Conservation (phyloP, 495 filamentous ascomycete genomes). For the Podospora pseudopauciseta region DNA sequence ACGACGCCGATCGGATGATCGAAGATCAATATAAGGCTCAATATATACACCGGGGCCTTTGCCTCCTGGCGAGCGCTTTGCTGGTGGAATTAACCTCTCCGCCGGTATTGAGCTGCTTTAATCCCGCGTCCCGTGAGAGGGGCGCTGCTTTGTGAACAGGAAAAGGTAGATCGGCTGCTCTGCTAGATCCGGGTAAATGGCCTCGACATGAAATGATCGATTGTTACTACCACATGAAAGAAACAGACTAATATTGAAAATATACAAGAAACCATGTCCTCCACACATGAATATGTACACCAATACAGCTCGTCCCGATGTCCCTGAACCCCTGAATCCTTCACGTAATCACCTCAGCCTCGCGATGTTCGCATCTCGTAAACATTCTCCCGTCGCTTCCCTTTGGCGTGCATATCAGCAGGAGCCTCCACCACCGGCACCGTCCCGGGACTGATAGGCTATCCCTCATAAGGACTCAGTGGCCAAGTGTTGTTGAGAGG, state of each 20-base stretch:
- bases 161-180: neutral
- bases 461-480: neutral
- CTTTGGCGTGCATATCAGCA: neutral
- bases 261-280: neutral
- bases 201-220: neutral
- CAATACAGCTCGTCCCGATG: neutral
- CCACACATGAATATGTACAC: neutral
- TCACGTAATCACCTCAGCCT: neutral
- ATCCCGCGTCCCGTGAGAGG: conserved; percentile 1
- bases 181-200: neutral
- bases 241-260: neutral
- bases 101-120: neutral
- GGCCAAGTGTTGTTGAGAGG: neutral
- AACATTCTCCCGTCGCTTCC: neutral
- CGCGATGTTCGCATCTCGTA: neutral
- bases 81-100: conserved; percentile 2
- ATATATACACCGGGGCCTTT: conserved; percentile 2
- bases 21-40: neutral
- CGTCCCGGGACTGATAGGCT: neutral
- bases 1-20: neutral
- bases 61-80: neutral
- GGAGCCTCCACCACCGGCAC: neutral
- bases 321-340: neutral
- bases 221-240: neutral
- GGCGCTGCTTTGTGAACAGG: neutral